Conservation (phyloP, 768 basidiomycete genomes). For the Calocybe gangraenosa region DNA sequence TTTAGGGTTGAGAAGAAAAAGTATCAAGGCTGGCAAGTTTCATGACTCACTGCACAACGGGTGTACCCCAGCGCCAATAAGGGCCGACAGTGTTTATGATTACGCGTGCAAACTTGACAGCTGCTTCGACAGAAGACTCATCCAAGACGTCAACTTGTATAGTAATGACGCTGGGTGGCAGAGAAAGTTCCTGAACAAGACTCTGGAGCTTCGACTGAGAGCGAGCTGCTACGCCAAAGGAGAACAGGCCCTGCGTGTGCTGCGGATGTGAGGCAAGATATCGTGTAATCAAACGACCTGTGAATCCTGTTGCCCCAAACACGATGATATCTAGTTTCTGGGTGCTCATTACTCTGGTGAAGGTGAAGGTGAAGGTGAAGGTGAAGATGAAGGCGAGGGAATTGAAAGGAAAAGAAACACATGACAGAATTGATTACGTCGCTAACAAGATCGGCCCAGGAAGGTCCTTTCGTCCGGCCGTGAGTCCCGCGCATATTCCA, state of each 20-base stretch:
- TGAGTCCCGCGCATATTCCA: too few relatives aligned
- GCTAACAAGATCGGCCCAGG: too few relatives aligned
- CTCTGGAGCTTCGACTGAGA: conserved; percentile 57
- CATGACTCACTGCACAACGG: conserved; percentile 56
- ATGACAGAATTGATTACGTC: too few relatives aligned
- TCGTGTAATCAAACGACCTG: conserved; percentile 61
- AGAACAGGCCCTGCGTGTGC: conserved; percentile 42
- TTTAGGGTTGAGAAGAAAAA: not conserved
- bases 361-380: too few relatives aligned
- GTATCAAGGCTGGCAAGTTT: not conserved
- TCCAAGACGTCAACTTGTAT: conserved; percentile 61
- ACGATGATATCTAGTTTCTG: conserved; percentile 50
- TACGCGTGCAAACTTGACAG: conserved; percentile 55
- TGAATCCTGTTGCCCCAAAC: conserved; percentile 75
- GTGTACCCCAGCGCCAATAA: conserved; percentile 67
- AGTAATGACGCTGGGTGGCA: conserved; percentile 38
- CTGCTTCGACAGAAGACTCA: conserved; percentile 46
- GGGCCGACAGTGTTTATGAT: conserved; percentile 80
- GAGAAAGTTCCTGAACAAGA: conserved; percentile 42
- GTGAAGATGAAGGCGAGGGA: conserved; percentile 1
- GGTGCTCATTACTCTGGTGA: conserved; percentile 27
- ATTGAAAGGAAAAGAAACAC: too few relatives aligned
- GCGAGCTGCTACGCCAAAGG: conserved; percentile 66
- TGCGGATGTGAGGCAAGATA: conserved; percentile 69
- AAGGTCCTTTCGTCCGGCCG: too few relatives aligned